These are phyloP conservation scores for Tephrocybe rancida DNA, from an alignment of 768 basidiomycete species.

Conservation along the genomic window DNA sequence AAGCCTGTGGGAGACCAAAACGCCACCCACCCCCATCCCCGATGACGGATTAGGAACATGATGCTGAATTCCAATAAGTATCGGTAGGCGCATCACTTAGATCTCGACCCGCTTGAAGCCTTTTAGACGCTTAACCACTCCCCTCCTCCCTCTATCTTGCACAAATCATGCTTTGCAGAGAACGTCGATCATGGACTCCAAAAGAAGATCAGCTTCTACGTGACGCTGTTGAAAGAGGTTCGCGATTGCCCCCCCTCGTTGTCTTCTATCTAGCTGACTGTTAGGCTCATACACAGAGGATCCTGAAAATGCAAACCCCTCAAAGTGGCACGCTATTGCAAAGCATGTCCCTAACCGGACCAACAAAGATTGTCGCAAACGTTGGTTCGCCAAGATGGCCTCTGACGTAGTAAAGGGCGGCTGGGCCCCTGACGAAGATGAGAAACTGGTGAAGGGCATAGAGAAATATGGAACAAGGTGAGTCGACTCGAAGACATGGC, in stretches of 20 bases:
- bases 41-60: conserved; percentile 23
- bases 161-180: conserved; percentile 40
- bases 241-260: conserved; percentile 2
- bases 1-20: conserved; percentile 21
- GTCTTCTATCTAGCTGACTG: conserved; percentile 16
- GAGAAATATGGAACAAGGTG: conserved; percentile 59
- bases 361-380: conserved; percentile 66
- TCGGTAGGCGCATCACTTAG: conserved; percentile 23
- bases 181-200: conserved; percentile 53
- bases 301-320: conserved; percentile 55
- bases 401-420: conserved; percentile 63
- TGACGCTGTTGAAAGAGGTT: conserved; percentile 52
- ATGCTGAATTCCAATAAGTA: conserved; percentile 20
- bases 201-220: conserved; percentile 56
- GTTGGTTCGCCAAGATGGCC: conserved; percentile 68
- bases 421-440: conserved; percentile 64
- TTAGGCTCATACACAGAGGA: conserved; percentile 42
- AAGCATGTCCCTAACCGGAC: conserved; percentile 63
- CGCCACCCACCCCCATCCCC: conserved; percentile 27
- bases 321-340: conserved; percentile 66
- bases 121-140: conserved; percentile 13
- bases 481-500: conserved; percentile 1
- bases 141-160: conserved; percentile 19
- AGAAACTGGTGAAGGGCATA: conserved; percentile 56
- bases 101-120: conserved; percentile 19